A percentile compares a stretch with the other conserved stretches of the same genome.
Evolutionary conservation across 352 stramenopile species (phyloP).

Genomic region (Phytophthora kernoviae): DNA sequence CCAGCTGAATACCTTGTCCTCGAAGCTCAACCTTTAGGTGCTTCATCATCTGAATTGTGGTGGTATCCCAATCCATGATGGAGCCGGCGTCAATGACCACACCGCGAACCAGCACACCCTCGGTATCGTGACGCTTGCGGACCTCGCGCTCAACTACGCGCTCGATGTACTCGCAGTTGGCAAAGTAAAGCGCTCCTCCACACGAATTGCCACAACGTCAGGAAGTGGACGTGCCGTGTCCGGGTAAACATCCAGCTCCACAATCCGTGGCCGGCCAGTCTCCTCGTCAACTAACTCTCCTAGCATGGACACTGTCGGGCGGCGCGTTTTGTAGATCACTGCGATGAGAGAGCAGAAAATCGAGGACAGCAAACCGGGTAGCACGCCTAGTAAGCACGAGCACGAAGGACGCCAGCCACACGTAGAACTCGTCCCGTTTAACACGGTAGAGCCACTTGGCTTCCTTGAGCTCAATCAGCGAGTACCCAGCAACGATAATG

Average conservation of each 20-base stretch:
- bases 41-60: conserved; percentile 89
- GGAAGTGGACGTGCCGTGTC: conserved; percentile 29
- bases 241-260: conserved; percentile 37
- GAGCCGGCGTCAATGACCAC: conserved; percentile 77
- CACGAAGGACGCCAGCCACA: conserved; percentile 57
- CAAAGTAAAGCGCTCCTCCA: conserved; percentile 80
- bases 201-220: conserved; percentile 61
- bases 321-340: conserved; percentile 72
- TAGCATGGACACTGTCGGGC: conserved; percentile 48
- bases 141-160: conserved; percentile 53
- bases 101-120: conserved; percentile 46
- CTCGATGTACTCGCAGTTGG: conserved; percentile 67
- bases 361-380: conserved; percentile 55
- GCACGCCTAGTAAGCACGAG: conserved; percentile 51
- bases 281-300: conserved; percentile 42
- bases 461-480: conserved; percentile 89
- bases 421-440: conserved; percentile 64
- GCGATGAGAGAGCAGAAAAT: conserved; percentile 63
- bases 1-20: conserved; percentile 59
- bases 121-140: conserved; percentile 39
- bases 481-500: conserved; percentile 89
- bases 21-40: conserved; percentile 67
- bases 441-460: conserved; percentile 81
- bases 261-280: conserved; percentile 44
- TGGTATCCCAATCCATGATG: conserved; percentile 87